Conservation (phyloP, 78 protist species). For the Dictyostelium purpureum region DNA sequence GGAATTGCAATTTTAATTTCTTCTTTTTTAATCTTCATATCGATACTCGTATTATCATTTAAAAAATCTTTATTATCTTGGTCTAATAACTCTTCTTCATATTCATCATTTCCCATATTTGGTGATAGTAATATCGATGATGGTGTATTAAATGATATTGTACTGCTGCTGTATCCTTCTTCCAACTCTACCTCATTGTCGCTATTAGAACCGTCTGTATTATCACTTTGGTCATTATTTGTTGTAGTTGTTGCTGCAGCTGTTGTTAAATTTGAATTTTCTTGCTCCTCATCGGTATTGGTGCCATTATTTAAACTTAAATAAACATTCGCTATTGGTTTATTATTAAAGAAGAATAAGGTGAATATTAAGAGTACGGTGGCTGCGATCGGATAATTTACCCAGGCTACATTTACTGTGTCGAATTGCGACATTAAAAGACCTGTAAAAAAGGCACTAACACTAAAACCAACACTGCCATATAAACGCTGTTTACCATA, state of each 20-base stretch:
- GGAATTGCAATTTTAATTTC: neutral
- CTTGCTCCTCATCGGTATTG: neutral
- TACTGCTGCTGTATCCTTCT: too few species aligned
- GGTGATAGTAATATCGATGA: too few species aligned
- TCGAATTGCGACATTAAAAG: neutral
- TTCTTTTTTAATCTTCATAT: too few species aligned
- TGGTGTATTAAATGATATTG: too few species aligned
- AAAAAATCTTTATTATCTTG: too few species aligned
- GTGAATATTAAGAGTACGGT: neutral
- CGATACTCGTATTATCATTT: too few species aligned
- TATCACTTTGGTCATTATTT: neutral
- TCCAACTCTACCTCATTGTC: too few species aligned
- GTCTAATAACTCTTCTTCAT: too few species aligned
- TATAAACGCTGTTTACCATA: slow-evolving; percentile 40
- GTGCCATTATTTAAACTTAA: neutral
- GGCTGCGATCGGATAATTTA: slow-evolving; percentile 19
- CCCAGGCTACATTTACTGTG: neutral
- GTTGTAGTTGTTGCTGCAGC: neutral
- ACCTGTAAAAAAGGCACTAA: slow-evolving; percentile 23
- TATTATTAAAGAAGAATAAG: neutral
- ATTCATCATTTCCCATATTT: too few species aligned
- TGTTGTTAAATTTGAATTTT: neutral
- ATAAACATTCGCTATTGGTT: neutral
- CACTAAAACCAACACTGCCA: slow-evolving; percentile 50
- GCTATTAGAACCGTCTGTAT: neutral